Evolutionary conservation across 768 basidiomycete species (phyloP).

Genomic region (Phallus indusiatus): DNA sequence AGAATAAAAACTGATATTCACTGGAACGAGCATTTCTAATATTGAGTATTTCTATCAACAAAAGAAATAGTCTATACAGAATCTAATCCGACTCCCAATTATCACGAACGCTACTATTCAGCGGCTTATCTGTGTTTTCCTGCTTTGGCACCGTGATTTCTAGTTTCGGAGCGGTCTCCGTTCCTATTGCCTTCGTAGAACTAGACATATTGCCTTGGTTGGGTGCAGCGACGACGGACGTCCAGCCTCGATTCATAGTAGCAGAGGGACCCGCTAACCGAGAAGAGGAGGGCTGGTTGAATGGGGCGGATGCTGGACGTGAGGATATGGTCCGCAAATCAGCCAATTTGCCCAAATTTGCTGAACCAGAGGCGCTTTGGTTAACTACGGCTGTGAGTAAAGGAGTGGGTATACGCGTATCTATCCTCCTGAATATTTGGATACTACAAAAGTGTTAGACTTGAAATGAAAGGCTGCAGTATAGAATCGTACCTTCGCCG

Average conservation of each 20-base stretch:
- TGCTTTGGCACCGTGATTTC: neutral
- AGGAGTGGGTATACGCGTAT: slow-evolving; percentile 69
- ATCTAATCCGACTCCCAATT: slow-evolving; percentile 5
- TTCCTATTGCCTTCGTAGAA: neutral
- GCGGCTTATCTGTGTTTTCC: neutral
- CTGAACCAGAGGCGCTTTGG: slow-evolving; percentile 23
- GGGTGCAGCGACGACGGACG: slow-evolving; percentile 6
- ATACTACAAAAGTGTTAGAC: slow-evolving; percentile 36
- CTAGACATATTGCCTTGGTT: neutral
- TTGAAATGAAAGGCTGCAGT: neutral
- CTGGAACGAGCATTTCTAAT: too few relatives aligned
- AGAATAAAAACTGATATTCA: too few relatives aligned
- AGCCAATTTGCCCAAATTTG: slow-evolving; percentile 46
- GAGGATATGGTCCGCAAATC: slow-evolving; percentile 35
- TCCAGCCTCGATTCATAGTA: slow-evolving; percentile 6
- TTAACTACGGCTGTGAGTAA: slow-evolving; percentile 46
- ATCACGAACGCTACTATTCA: neutral
- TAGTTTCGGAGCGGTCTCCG: neutral
- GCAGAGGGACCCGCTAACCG: slow-evolving; percentile 8
- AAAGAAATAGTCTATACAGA: too few relatives aligned
- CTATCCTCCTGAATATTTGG: slow-evolving; percentile 71
- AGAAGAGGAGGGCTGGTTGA: neutral
- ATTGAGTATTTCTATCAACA: too few relatives aligned
- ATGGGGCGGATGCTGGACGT: slow-evolving; percentile 6
- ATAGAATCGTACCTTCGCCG: slow-evolving; percentile 43